Evolutionary conservation across 225 moss, liverwort and hornwort genomes (phyloP), one percentile per base, ranked within the genome.

Genomic region (Straminergon stramineum): DNA sequence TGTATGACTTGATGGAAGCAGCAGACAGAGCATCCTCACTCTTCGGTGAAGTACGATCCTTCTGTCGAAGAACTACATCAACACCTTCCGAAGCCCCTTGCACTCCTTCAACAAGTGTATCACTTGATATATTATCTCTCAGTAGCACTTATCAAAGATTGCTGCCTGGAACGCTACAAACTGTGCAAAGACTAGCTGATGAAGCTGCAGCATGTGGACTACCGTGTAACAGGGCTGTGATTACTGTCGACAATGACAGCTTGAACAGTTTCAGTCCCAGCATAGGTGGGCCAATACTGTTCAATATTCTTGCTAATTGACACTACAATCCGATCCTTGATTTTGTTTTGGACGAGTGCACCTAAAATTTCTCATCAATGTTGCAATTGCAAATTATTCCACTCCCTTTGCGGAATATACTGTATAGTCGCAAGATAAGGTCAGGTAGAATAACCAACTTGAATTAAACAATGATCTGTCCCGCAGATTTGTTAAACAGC

Each of bases 1-100:
- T 96, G 75, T 91, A 93, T 75, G 95, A 95, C 75, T 83, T 96
- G 41, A 92, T 95, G 91, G 94, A 96, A 90, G 95, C 96, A 85
- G 95, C 93, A 66, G 95, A 96, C 75, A 92, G 91, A 87, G 96
- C 96, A 60, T 91, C 91, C 60, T 89, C 91, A 28, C 92, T 95
- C 70, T 95, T 95, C 63, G 79, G 88, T 57, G 94, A 96, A 84
- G 90, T 96, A 43, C 93, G 91, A 89, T 91, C 90, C 34, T 2
- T 92, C 63, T 95, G 92, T 86, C 93, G 90, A 86, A 77, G 89
- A 84, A 41, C 88, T 61, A 41, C 90, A 69, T 70, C 85, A 63
- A 82, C 83, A 48, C 56, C 86, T 88, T 85, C 89, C 51, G 84
- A 83, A 62, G 51, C 75, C 66, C 27, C 91, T 83, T 74, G 85